Base-by-base conservation (phyloP, 2,329 filamentous ascomycete species). In the Diaporthe citri region DNA sequence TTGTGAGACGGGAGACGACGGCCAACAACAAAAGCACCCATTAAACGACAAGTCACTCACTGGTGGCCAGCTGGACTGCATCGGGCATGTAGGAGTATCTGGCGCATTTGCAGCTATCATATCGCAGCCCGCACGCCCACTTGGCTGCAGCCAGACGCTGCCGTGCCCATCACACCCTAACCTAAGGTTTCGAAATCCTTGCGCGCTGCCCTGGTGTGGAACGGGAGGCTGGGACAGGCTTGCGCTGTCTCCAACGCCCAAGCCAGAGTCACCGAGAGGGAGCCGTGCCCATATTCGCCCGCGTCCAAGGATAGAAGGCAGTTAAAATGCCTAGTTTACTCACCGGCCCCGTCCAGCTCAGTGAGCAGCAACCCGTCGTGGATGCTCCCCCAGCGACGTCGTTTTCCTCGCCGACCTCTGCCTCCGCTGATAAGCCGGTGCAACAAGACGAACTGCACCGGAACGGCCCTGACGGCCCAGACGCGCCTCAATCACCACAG, bases 191-290 rank as follows among this genome's bases (percentile, higher is more conserved):
- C 64, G 64, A 69, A 69, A 69, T 22, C 34, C 64, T 69, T 69
- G 64, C n/a, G 48, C 60, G 41, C 41, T 52, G 64, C 48, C 57
- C 48, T 69, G 48, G 64, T 36, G 28, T 36, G 48, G 48, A 55
- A 55, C 46, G 64, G 64, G 64, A 69, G 64, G 64, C 48, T 69
- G 64, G 64, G 64, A 67, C 62, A 67, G 62, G 62, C 62, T 67
- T 67, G 62, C 62, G 62, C 62, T 67, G 46, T 39, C 62, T 39
- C 46, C 46, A 69, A 55, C 46, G 48, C 48, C 64, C 48, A 39
- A 69, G 64, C 48, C 64, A 55, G 22, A 55, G 34, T 55, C 64
- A 55, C 34, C 48, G 48, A 39, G 64, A 69, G 48, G 48, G 34
- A 69, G 64, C 64, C 64, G 46, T 55, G 64, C 64, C 64, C 64